These are phyloP conservation scores for Heliosperma pusillum DNA, from an alignment of 148 eudicot genomes.

Conservation along the genomic window DNA sequence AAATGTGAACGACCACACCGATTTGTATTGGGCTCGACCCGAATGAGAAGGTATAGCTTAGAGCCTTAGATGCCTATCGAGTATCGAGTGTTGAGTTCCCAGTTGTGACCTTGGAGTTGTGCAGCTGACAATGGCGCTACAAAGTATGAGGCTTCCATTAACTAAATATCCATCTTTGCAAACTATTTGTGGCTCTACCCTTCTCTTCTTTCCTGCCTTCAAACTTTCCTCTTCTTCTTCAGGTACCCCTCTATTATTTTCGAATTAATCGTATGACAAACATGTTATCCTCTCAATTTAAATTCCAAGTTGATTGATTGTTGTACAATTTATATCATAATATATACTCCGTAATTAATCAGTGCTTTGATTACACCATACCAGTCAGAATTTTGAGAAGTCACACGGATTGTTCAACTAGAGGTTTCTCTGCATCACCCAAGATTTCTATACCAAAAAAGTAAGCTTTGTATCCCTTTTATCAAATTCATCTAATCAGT, in stretches of 20 bases:
- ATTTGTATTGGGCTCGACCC: too few species aligned
- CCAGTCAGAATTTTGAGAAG: slow-evolving; percentile 46
- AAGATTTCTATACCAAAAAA: slow-evolving; percentile 52
- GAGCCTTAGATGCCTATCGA: too few species aligned
- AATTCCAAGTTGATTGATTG: too few species aligned
- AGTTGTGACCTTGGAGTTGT: too few species aligned
- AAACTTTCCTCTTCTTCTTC: slow-evolving; percentile 21
- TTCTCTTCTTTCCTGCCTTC: slow-evolving; percentile 28
- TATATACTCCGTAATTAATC: too few species aligned
- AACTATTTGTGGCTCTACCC: slow-evolving; percentile 22
- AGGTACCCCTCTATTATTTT: slow-evolving; percentile 25
- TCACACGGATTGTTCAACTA: slow-evolving; percentile 30
- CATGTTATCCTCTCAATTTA: too few species aligned
- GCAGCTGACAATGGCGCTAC: slow-evolving; percentile 52
- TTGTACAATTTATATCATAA: too few species aligned
- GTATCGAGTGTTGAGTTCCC: too few species aligned
- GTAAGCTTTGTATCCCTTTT: slow-evolving; percentile 40
- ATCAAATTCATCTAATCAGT: too few species aligned
- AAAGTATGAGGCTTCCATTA: slow-evolving; percentile 41
- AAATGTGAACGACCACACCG: too few species aligned
- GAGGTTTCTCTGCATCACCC: slow-evolving; percentile 59
- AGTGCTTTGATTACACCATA: too few species aligned
- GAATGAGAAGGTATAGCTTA: too few species aligned
- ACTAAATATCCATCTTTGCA: slow-evolving; percentile 17
- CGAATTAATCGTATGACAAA: background rate